Evolutionary conservation across 2,329 filamentous ascomycete genomes (phyloP).

Genomic region (Colletotrichum phormii): DNA sequence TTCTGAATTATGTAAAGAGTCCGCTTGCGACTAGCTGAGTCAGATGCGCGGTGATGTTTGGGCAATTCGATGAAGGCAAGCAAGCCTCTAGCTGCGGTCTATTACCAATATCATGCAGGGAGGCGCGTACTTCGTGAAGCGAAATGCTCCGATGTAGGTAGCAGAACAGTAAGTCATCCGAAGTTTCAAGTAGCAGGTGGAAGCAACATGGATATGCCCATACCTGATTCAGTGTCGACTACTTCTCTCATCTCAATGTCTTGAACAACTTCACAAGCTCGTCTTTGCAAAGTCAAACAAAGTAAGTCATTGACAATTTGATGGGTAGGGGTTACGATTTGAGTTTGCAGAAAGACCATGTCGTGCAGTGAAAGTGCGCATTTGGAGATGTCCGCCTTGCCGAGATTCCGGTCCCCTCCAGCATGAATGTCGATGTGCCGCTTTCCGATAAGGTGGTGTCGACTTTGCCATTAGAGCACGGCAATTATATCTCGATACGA

Average conservation of each 20-base stretch:
- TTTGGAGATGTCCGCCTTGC: background rate
- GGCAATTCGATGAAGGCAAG: too few species aligned
- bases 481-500: too few species aligned
- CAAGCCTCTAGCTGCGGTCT: too few species aligned
- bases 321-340: slow-evolving; percentile 1
- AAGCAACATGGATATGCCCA: background rate
- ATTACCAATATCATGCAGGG: background rate
- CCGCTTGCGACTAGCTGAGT: background rate
- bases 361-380: slow-evolving; percentile 1
- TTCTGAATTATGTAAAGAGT: background rate
- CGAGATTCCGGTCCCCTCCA: background rate
- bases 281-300: background rate
- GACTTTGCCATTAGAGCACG: background rate
- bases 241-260: background rate
- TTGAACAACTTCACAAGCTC: background rate
- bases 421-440: background rate
- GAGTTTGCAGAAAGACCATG: background rate
- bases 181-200: too few species aligned
- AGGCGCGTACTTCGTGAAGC: background rate
- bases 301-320: background rate
- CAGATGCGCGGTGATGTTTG: too few species aligned
- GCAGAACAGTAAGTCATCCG: background rate
- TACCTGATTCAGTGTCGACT: background rate
- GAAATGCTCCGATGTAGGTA: background rate
- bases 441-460: background rate